A percentile compares a stretch with the other conserved stretches of the same genome.
These are phyloP conservation scores for Stemphylium lycopersici DNA, from an alignment of 2,329 filamentous ascomycete species.

Conservation along the genomic window DNA sequence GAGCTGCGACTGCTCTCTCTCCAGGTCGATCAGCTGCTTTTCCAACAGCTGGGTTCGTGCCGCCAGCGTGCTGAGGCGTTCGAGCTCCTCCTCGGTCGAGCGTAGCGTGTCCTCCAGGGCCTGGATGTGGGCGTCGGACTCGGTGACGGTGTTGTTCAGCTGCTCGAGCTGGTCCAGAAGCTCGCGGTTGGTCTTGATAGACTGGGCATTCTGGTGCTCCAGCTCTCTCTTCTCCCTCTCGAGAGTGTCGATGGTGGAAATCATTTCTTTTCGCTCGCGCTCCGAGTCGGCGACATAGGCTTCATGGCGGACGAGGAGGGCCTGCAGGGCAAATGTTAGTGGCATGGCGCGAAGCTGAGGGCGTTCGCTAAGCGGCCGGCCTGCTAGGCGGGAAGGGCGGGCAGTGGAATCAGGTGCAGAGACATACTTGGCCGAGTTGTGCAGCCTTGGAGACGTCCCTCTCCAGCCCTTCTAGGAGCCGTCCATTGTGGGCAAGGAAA, in stretches of 20 bases:
- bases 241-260: constrained; percentile 73
- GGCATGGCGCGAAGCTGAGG: constrained; percentile 42
- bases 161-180: constrained; percentile 84
- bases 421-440: constrained; percentile 82
- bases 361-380: too few species aligned
- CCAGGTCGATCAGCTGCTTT: constrained; percentile 76
- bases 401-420: constrained; percentile 33
- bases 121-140: constrained; percentile 81
- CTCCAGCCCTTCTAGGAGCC: constrained; percentile 79
- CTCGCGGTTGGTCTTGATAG: constrained; percentile 80
- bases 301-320: constrained; percentile 88
- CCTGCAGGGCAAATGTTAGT: constrained; percentile 79
- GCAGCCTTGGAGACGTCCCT: constrained; percentile 87
- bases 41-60: constrained; percentile 79
- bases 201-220: constrained; percentile 76
- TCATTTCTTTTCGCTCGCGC: constrained; percentile 77
- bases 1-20: constrained; percentile 78
- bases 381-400: constrained; percentile 19
- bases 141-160: constrained; percentile 77
- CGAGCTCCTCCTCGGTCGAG: constrained; percentile 77
- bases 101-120: constrained; percentile 77
- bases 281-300: constrained; percentile 92
- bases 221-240: constrained; percentile 72
- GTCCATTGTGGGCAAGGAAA: constrained; percentile 80
- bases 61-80: constrained; percentile 74